phyloP scores from a whole-genome alignment of 108 stramenopile species.

The Cyclotella distinguenda region DNA sequence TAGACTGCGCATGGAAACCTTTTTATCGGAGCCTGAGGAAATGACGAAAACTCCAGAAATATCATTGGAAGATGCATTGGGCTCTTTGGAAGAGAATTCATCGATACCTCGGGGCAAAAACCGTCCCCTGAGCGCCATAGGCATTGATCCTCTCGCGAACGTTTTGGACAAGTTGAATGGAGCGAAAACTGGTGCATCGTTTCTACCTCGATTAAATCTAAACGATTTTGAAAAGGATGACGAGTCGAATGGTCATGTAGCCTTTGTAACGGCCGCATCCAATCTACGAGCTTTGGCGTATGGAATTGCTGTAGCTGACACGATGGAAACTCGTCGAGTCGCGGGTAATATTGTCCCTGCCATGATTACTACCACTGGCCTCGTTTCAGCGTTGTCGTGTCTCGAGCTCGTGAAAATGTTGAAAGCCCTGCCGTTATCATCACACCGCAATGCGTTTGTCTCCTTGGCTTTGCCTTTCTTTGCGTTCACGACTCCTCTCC shows the following conservation, averaged over 20 bases:
- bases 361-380: constrained; percentile 97
- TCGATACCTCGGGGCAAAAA: background rate
- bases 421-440: constrained; percentile 69
- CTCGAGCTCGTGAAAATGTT: constrained; percentile 91
- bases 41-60: constrained; percentile 7
- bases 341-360: constrained; percentile 98
- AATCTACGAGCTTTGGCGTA: constrained; percentile 94
- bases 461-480: constrained; percentile 96
- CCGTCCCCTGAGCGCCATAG: background rate
- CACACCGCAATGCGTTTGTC: constrained; percentile 90
- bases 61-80: constrained; percentile 39
- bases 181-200: constrained; percentile 44
- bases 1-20: constrained; percentile 71
- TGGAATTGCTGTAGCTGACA: constrained; percentile 91
- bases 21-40: constrained; percentile 22
- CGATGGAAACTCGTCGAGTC: constrained; percentile 93
- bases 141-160: constrained; percentile 13
- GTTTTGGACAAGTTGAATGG: constrained; percentile 44
- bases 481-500: constrained; percentile 89
- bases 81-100: constrained; percentile 36
- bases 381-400: constrained; percentile 94
- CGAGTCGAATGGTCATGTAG: constrained; percentile 93
- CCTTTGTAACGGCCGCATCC: constrained; percentile 90
- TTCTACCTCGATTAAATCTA: constrained; percentile 43
- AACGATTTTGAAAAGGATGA: constrained; percentile 96